Evolutionary conservation across 2,329 filamentous ascomycete species (phyloP).

Genomic region (Emergomyces pasteurianus): DNA sequence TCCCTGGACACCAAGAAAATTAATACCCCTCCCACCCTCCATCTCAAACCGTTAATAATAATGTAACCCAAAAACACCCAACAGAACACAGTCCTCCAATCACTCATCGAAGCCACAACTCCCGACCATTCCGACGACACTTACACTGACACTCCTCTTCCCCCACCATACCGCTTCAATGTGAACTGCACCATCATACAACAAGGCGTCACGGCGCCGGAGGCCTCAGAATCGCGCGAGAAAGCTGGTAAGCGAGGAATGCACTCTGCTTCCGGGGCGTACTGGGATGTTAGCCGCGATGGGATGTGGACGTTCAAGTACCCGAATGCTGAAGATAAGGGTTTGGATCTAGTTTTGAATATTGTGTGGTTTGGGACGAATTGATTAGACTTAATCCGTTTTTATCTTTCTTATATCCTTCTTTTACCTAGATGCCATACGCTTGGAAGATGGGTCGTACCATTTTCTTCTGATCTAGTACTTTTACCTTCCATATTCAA

Average conservation of each 20-base stretch:
- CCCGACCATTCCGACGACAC: conserved; percentile 23
- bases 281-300: conserved; percentile 41
- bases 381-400: conserved; percentile 4
- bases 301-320: conserved; percentile 44
- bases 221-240: conserved; percentile 35
- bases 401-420: neutral
- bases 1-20: neutral
- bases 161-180: conserved; percentile 75
- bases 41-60: conserved; percentile 2
- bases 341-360: conserved; percentile 38
- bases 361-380: conserved; percentile 36
- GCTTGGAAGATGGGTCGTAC: neutral
- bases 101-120: conserved; percentile 31
- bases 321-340: conserved; percentile 34
- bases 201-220: conserved; percentile 58
- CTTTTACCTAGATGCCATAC: neutral
- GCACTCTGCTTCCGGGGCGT: conserved; percentile 39
- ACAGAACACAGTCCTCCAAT: conserved; percentile 30
- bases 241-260: conserved; percentile 66
- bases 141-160: conserved; percentile 22
- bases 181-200: conserved; percentile 98
- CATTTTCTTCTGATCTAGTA: neutral
- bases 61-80: neutral
- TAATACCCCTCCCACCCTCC: neutral
- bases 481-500: neutral